Evolutionary conservation across 1,284 basidiomycete species (phyloP).

Genomic region (Grifola frondosa): DNA sequence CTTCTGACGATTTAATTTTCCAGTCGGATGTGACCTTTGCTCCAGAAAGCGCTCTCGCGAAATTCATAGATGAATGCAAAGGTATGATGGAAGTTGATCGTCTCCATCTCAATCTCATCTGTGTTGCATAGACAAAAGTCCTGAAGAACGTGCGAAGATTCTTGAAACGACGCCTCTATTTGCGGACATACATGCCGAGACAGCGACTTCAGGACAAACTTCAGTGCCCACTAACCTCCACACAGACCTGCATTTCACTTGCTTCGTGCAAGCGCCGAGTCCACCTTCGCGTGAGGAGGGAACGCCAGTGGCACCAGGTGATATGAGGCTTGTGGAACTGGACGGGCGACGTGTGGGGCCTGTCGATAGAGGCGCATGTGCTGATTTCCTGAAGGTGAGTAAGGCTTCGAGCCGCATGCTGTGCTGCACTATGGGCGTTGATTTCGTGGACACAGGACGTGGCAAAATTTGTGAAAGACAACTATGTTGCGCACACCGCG

Average conservation of each 20-base stretch:
- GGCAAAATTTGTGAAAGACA: constrained; percentile 63
- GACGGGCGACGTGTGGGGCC: constrained; percentile 78
- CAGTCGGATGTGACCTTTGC: constrained; percentile 58
- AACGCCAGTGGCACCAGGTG: constrained; percentile 25
- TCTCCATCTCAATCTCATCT: neutral
- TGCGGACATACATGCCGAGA: constrained; percentile 68
- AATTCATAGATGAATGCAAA: constrained; percentile 65
- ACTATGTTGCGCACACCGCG: constrained; percentile 56
- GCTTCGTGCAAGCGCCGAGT: constrained; percentile 72
- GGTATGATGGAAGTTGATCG: constrained; percentile 36
- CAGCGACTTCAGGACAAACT: constrained; percentile 71
- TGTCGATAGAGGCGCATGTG: constrained; percentile 72
- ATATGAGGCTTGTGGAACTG: constrained; percentile 68
- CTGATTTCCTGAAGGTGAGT: constrained; percentile 58
- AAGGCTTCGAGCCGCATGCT: too few relatives aligned
- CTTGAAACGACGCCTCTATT: constrained; percentile 79
- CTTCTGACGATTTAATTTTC: neutral
- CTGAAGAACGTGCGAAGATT: constrained; percentile 69
- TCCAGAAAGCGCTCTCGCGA: constrained; percentile 56
- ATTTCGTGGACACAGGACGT: constrained; percentile 50
- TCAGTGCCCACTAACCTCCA: constrained; percentile 51
- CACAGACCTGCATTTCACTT: constrained; percentile 82
- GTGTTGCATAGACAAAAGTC: constrained; percentile 51
- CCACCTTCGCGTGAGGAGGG: constrained; percentile 34
- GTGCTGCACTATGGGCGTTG: neutral